Evolutionary conservation across 257 asterid genomes (phyloP).

Genomic region (Penstemon davidsonii): DNA sequence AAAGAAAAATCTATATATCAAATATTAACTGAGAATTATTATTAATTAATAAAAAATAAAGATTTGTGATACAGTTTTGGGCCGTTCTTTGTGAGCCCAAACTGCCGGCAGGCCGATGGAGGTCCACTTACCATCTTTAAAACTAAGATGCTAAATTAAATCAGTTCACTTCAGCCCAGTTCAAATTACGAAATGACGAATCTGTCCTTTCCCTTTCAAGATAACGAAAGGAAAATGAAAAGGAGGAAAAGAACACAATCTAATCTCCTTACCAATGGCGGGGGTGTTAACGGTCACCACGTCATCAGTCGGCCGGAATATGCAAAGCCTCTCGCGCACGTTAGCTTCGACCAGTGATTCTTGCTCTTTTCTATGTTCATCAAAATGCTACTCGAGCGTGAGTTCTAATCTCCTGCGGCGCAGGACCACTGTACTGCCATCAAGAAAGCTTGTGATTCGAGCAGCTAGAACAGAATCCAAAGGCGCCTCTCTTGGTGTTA

Average conservation of each 20-base stretch:
- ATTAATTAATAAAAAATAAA: too few relatives aligned
- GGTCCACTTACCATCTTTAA: background rate
- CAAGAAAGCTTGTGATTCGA: constrained; percentile 59
- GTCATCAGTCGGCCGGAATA: constrained; percentile 35
- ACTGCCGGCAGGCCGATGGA: background rate
- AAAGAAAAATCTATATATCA: too few relatives aligned
- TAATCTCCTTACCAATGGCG: constrained; percentile 47
- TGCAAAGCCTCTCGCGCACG: constrained; percentile 32
- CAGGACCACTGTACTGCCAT: constrained; percentile 29
- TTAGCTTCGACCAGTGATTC: constrained; percentile 9
- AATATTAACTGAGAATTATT: too few relatives aligned
- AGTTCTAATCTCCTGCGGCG: constrained; percentile 38
- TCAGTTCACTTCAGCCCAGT: background rate
- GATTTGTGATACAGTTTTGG: too few relatives aligned
- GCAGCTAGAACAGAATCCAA: constrained; percentile 83
- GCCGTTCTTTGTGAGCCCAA: background rate
- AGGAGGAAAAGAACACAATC: constrained; percentile 15
- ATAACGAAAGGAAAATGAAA: constrained; percentile 26
- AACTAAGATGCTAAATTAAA: background rate
- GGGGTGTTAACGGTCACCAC: constrained; percentile 44
- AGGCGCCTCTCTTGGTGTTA: constrained; percentile 65
- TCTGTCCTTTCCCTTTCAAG: constrained; percentile 21
- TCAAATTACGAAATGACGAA: background rate
- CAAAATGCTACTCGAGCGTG: constrained; percentile 39
- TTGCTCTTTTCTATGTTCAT: constrained; percentile 32